Percentiles rank a stretch among this genome's conserved stretches.
Evolutionary conservation across 805 yeast genomes (phyloP).

Genomic region (Teunomyces gatunensis): DNA sequence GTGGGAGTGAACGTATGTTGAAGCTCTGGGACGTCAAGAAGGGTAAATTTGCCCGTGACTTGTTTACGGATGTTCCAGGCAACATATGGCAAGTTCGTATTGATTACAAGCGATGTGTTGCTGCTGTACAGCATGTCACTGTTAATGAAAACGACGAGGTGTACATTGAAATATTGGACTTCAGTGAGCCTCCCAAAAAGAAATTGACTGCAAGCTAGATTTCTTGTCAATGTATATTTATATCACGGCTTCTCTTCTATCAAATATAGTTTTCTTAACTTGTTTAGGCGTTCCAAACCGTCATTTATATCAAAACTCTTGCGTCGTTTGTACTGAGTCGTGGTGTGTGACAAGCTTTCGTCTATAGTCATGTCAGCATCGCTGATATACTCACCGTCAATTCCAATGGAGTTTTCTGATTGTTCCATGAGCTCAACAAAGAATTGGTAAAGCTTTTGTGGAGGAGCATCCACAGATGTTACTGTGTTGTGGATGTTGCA

Average conservation of each 20-base stretch:
- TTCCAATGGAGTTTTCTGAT: constrained; percentile 23
- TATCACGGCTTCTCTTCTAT: constrained; percentile 8
- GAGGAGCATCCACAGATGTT: neutral
- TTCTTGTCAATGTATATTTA: neutral
- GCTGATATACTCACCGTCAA: constrained; percentile 22
- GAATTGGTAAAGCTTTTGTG: constrained; percentile 16
- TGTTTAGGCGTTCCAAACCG: constrained; percentile 30
- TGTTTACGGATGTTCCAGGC: constrained; percentile 72
- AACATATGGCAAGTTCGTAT: constrained; percentile 94
- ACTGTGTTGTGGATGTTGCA: constrained; percentile 15
- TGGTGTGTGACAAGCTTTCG: neutral
- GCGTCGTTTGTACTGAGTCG: constrained; percentile 14
- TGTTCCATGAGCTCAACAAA: constrained; percentile 19
- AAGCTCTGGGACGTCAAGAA: constrained; percentile 83
- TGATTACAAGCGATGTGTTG: constrained; percentile 79
- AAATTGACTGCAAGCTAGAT: neutral
- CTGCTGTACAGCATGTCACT: constrained; percentile 69
- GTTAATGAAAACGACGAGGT: constrained; percentile 55
- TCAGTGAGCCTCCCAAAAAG: constrained; percentile 41
- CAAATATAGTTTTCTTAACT: constrained; percentile 35
- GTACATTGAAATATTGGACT: constrained; percentile 81
- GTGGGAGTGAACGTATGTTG: constrained; percentile 86
- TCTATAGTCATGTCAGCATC: constrained; percentile 10
- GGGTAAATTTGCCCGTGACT: constrained; percentile 72
- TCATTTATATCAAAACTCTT: constrained; percentile 29